phyloP scores from a whole-genome alignment of 192 early-diverging fungal species.

The Spinellus fusiger region DNA sequence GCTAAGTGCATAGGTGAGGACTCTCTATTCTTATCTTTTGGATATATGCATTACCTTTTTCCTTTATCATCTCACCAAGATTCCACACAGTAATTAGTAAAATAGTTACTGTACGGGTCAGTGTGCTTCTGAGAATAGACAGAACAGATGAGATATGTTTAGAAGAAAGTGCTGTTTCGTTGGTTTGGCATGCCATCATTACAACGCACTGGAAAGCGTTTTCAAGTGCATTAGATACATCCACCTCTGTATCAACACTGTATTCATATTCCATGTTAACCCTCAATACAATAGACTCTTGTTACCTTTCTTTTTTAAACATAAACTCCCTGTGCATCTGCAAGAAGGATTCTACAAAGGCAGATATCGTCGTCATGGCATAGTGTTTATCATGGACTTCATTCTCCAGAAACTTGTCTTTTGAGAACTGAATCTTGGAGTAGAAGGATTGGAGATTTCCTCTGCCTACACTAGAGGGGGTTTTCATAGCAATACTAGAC shows the following conservation, averaged over 20 bases:
- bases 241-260: not conserved
- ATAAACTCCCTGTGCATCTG: conserved; percentile 18
- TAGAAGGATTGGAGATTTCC: conserved; percentile 53
- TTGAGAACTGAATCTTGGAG: conserved; percentile 35
- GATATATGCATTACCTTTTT: conserved; percentile 7
- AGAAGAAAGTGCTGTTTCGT: not conserved
- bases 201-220: not conserved
- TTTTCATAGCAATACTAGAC: conserved; percentile 45
- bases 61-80: conserved; percentile 26
- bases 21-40: not conserved
- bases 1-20: not conserved
- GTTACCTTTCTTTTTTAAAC: conserved; percentile 6
- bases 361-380: not conserved
- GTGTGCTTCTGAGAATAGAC: conserved; percentile 21
- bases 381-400: conserved; percentile 6
- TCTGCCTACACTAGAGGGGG: conserved; percentile 36
- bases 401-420: conserved; percentile 13
- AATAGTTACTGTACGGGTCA: conserved; percentile 26
- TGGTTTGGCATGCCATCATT: not conserved
- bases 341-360: conserved; percentile 21
- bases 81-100: conserved; percentile 40
- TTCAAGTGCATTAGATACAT: not conserved
- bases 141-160: conserved; percentile 17
- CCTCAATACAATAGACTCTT: not conserved
- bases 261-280: not conserved